These are phyloP conservation scores for Sclerotinia subarctica DNA, from an alignment of 2,329 filamentous ascomycete genomes.

Conservation along the genomic window DNA sequence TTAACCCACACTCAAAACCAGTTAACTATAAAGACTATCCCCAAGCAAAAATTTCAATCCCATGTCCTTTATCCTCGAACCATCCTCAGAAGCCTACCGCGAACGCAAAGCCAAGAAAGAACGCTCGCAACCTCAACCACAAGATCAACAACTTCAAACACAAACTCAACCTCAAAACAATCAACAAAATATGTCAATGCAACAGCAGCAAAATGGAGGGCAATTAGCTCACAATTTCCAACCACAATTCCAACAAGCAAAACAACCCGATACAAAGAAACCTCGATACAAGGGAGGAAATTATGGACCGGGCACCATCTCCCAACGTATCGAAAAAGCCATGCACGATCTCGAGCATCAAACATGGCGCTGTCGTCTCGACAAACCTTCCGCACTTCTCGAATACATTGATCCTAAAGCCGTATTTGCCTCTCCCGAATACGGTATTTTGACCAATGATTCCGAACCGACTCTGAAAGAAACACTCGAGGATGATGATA, in stretches of 20 bases:
- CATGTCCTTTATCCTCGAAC: slow-evolving; percentile 18
- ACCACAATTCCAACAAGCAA: slow-evolving; percentile 8
- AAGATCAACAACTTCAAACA: slow-evolving; percentile 13
- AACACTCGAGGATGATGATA: slow-evolving; percentile 19
- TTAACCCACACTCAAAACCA: not conserved
- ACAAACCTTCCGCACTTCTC: slow-evolving; percentile 15
- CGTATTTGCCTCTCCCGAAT: slow-evolving; percentile 19
- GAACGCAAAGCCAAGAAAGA: slow-evolving; percentile 18
- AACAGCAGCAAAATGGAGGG: slow-evolving; percentile 5
- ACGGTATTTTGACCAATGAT: slow-evolving; percentile 17
- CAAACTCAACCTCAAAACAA: not conserved
- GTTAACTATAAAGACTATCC: slow-evolving; percentile 8
- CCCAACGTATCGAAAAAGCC: slow-evolving; percentile 17
- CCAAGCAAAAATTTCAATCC: not conserved
- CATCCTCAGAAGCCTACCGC: slow-evolving; percentile 19
- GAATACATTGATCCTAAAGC: slow-evolving; percentile 21
- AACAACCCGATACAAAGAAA: slow-evolving; percentile 15
- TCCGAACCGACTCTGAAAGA: slow-evolving; percentile 15
- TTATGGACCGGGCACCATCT: slow-evolving; percentile 19
- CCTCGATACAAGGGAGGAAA: slow-evolving; percentile 19
- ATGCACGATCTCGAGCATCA: slow-evolving; percentile 18
- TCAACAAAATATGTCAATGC: slow-evolving; percentile 10
- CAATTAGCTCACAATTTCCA: slow-evolving; percentile 14
- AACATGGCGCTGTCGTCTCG: slow-evolving; percentile 20
- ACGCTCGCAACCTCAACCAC: slow-evolving; percentile 6